A percentile compares a stretch with the other conserved stretches of the same genome.
phyloP scores from a whole-genome alignment of 1,284 basidiomycete genomes.

The Apiotrichum gamsii region DNA sequence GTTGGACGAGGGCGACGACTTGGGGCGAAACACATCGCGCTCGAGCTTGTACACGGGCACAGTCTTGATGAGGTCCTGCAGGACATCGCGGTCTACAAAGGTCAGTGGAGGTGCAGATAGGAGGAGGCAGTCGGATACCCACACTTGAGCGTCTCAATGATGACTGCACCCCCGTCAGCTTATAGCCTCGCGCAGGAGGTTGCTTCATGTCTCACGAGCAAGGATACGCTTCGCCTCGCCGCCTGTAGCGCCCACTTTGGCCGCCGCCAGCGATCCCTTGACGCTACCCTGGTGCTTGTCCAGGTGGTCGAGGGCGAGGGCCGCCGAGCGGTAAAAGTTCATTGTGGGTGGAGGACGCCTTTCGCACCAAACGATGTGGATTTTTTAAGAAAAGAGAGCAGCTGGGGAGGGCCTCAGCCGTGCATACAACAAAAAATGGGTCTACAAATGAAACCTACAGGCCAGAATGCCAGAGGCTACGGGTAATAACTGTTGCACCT shows the following conservation, averaged over 20 bases:
- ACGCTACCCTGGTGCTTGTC: constrained; percentile 81
- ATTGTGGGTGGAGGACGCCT: constrained; percentile 55
- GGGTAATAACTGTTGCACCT: background rate
- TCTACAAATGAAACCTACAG: constrained; percentile 5
- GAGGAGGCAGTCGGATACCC: too few species aligned
- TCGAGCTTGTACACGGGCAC: constrained; percentile 69
- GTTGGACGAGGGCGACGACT: constrained; percentile 48
- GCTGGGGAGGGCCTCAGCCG: constrained; percentile 3
- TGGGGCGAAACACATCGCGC: constrained; percentile 56
- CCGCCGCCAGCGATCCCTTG: constrained; percentile 36
- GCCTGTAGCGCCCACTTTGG: constrained; percentile 47
- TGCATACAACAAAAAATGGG: constrained; percentile 2
- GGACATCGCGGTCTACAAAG: constrained; percentile 50
- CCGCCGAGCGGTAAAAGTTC: constrained; percentile 91
- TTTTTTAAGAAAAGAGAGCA: background rate
- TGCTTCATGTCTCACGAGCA: constrained; percentile 36
- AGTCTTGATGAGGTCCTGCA: constrained; percentile 56
- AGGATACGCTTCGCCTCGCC: constrained; percentile 62
- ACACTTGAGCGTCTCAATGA: constrained; percentile 92
- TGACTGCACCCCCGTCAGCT: constrained; percentile 51
- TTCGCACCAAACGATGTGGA: background rate
- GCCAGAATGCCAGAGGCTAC: background rate
- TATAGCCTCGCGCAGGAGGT: background rate
- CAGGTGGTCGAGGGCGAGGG: constrained; percentile 70
- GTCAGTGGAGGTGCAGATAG: too few species aligned